Percentiles rank a stretch among this genome's conserved stretches.
phyloP scores from a whole-genome alignment of 176 grass and related monocot genomes.

The Ensete ventricosum region DNA sequence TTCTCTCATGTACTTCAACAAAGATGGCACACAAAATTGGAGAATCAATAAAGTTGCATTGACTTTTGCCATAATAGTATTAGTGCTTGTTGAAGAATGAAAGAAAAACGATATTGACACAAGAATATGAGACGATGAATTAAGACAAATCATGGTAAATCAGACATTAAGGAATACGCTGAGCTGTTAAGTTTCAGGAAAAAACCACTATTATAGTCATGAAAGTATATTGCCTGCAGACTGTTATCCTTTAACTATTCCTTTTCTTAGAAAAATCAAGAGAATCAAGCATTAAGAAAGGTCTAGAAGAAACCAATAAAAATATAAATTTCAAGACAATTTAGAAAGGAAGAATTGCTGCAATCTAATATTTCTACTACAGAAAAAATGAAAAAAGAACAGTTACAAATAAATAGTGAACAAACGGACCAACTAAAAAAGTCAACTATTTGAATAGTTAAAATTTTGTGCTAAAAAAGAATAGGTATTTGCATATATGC shows the following conservation, averaged over 20 bases:
- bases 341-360: too few relatives aligned
- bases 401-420: too few relatives aligned
- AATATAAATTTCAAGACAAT: too few relatives aligned
- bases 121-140: background rate
- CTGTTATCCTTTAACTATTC: background rate
- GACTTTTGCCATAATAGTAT: background rate
- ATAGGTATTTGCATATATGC: too few relatives aligned
- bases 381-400: too few relatives aligned
- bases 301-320: too few relatives aligned
- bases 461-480: too few relatives aligned
- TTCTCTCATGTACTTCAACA: conserved; percentile 96
- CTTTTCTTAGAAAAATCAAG: background rate
- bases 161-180: background rate
- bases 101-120: conserved; percentile 7
- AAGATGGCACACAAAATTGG: conserved; percentile 7
- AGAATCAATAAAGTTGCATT: conserved; percentile 15
- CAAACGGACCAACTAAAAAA: too few relatives aligned
- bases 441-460: too few relatives aligned
- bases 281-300: background rate
- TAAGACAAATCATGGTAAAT: background rate
- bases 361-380: too few relatives aligned
- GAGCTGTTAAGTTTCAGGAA: background rate
- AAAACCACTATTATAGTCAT: background rate
- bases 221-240: background rate
- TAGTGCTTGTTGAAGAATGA: conserved; percentile 6